A percentile compares a stretch with the other conserved stretches of the same genome.
Evolutionary conservation across 176 grass and related monocot genomes (phyloP).

Genomic region (Lolium perenne): DNA sequence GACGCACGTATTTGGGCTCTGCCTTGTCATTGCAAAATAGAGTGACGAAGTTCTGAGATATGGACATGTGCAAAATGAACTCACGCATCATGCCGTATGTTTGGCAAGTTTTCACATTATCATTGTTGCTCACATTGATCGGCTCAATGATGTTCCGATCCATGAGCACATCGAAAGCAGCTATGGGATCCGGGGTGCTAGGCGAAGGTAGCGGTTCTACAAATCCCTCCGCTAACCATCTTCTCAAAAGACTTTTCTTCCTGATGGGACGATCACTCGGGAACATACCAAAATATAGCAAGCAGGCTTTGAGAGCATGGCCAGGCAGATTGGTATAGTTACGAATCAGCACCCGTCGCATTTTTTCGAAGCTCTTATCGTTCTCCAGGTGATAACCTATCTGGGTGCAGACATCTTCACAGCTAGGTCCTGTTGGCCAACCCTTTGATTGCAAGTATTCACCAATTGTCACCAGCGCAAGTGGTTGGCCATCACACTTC

Average conservation of each 20-base stretch:
- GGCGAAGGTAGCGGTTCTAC: not conserved
- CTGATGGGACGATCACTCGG: not conserved
- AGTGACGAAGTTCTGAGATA: slow-evolving; percentile 23
- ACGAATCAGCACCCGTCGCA: not conserved
- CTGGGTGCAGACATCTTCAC: not conserved
- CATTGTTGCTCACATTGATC: not conserved
- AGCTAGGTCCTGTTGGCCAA: not conserved
- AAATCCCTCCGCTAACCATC: not conserved
- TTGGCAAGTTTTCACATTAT: slow-evolving; percentile 29
- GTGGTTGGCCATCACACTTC: not conserved
- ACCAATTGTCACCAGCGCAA: not conserved
- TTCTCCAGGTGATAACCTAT: not conserved
- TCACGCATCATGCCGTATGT: slow-evolving; percentile 35
- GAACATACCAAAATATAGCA: slow-evolving; percentile 14
- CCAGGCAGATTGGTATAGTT: not conserved
- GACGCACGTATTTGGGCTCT: not conserved
- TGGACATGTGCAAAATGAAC: slow-evolving; percentile 22
- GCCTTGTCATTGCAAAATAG: not conserved
- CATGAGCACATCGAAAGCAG: not conserved
- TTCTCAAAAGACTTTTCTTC: not conserved
- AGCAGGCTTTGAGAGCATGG: not conserved
- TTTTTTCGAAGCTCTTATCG: not conserved
- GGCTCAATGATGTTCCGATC: slow-evolving; percentile 38
- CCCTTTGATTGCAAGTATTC: not conserved
- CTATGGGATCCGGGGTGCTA: too few species aligned